Evolutionary conservation across 1,139 yeast species (phyloP).

Genomic region (Sugiyamaella neomexicana): DNA sequence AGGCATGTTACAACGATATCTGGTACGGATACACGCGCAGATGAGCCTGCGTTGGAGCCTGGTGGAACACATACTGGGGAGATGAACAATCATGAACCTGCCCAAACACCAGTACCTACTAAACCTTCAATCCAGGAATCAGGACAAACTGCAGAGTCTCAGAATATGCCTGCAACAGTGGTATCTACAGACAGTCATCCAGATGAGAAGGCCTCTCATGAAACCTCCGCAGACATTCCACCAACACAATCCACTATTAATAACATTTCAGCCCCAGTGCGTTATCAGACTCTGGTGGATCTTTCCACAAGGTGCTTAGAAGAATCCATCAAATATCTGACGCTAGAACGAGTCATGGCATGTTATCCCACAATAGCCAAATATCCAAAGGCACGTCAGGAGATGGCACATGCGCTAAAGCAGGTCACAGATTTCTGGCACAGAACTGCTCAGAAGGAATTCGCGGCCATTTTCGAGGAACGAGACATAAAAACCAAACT

Average conservation of each 20-base stretch:
- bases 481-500: constrained; percentile 58
- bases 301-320: constrained; percentile 67
- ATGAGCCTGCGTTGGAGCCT: background rate
- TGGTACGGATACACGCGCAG: no score
- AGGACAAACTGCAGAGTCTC: no score
- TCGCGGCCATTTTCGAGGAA: constrained; percentile 64
- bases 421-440: constrained; percentile 67
- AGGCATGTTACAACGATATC: no score
- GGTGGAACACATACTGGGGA: background rate
- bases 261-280: constrained; percentile 40
- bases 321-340: constrained; percentile 62
- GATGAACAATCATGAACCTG: no score
- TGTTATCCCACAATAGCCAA: constrained; percentile 66
- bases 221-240: background rate
- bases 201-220: no score
- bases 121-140: no score
- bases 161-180: no score
- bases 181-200: no score
- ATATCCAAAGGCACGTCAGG: constrained; percentile 49
- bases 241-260: constrained; percentile 1
- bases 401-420: constrained; percentile 56
- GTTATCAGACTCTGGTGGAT: constrained; percentile 55
- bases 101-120: no score
- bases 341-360: constrained; percentile 57
- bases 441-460: constrained; percentile 58